A percentile compares a stretch with the other conserved stretches of the same genome.
These are phyloP conservation scores for Phytophthora sansomeana DNA, from an alignment of 352 stramenopile genomes.

Conservation along the genomic window DNA sequence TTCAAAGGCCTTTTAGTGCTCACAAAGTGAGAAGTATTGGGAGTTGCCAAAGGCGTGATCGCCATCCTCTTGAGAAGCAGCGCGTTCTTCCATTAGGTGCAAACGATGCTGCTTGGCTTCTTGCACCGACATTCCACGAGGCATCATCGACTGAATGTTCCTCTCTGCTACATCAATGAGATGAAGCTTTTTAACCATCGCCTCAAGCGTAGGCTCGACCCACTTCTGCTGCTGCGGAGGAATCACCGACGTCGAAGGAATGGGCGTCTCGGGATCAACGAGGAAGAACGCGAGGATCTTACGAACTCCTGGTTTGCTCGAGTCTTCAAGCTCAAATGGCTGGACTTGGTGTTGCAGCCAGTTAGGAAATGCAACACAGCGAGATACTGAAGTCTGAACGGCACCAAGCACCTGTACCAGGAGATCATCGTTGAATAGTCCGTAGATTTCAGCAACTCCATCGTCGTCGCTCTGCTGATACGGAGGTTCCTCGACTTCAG, in stretches of 20 bases:
- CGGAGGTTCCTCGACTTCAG: constrained; percentile 32
- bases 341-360: constrained; percentile 53
- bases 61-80: background rate
- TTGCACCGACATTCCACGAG: constrained; percentile 26
- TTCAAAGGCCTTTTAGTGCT: constrained; percentile 15
- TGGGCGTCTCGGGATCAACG: constrained; percentile 37
- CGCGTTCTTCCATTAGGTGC: constrained; percentile 42
- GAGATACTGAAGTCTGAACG: constrained; percentile 28
- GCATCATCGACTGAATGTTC: constrained; percentile 30
- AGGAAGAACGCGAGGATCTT: constrained; percentile 66
- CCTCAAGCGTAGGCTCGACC: constrained; percentile 8
- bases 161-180: background rate
- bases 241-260: constrained; percentile 48
- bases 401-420: constrained; percentile 39
- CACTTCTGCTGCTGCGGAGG: constrained; percentile 52
- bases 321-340: constrained; percentile 51
- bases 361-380: constrained; percentile 56
- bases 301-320: constrained; percentile 37
- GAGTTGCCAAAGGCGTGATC: constrained; percentile 2
- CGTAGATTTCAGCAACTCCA: constrained; percentile 42
- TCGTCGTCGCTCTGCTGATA: constrained; percentile 45
- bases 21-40: constrained; percentile 33
- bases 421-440: constrained; percentile 23
- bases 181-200: constrained; percentile 10
- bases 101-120: constrained; percentile 21